Evolutionary conservation across 768 basidiomycete genomes (phyloP).

Genomic region (Lyophyllum decastes): DNA sequence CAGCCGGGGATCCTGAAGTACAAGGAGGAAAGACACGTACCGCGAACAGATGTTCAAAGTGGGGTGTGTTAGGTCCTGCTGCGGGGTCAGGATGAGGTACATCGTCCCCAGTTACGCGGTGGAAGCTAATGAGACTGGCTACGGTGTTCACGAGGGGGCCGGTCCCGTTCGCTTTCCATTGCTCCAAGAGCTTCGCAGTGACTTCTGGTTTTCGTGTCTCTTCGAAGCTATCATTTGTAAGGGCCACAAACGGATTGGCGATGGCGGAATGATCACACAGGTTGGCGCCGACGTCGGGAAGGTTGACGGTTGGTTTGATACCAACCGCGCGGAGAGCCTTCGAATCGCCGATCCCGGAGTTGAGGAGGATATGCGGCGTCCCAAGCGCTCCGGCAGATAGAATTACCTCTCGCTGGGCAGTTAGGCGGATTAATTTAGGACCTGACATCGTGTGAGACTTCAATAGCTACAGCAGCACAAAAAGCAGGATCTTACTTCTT

Average conservation of each 20-base stretch:
- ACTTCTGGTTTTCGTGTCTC: slow-evolving; percentile 11
- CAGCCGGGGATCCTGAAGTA: background rate
- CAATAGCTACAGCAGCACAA: background rate
- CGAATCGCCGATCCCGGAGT: slow-evolving; percentile 15
- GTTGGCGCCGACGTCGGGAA: slow-evolving; percentile 24
- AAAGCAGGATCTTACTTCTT: background rate
- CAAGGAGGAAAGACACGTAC: slow-evolving; percentile 15
- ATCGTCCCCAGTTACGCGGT: slow-evolving; percentile 27
- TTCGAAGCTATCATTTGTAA: slow-evolving; percentile 19
- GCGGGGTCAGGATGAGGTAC: slow-evolving; percentile 25
- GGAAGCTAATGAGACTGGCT: slow-evolving; percentile 24
- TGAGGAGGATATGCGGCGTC: slow-evolving; percentile 26
- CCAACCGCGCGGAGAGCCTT: slow-evolving; percentile 9
- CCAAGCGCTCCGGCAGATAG: slow-evolving; percentile 29
- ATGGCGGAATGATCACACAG: slow-evolving; percentile 21
- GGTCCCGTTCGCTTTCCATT: slow-evolving; percentile 22
- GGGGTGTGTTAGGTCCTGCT: slow-evolving; percentile 28
- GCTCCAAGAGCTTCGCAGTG: slow-evolving; percentile 7
- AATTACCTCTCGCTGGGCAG: slow-evolving; percentile 29
- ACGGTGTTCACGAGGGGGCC: slow-evolving; percentile 26
- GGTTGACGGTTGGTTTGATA: slow-evolving; percentile 15
- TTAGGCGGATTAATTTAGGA: slow-evolving; percentile 4
- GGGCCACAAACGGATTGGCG: slow-evolving; percentile 11
- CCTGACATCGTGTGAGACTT: background rate
- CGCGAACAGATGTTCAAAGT: slow-evolving; percentile 29